Base-by-base conservation (phyloP, 176 grass and related monocot genomes). In the Microstegium vimineum region DNA sequence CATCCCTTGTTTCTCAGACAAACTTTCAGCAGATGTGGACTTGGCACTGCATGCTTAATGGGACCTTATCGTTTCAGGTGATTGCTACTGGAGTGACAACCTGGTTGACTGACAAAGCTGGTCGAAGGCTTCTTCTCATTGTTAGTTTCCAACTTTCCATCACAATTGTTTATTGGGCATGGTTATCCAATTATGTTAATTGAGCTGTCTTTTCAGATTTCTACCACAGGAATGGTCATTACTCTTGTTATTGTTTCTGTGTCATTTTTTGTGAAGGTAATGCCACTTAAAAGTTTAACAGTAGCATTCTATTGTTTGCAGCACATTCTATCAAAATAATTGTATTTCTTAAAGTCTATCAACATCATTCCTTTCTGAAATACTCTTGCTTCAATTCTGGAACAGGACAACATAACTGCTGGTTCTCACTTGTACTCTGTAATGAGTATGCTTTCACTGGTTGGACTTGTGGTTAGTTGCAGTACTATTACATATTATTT, bases 41-140 rank as follows among this genome's bases (percentile, higher is more conserved):
- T 76, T 85, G 15, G 6, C 75, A 70, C 75, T 63, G 10, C 49
- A 25, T 72, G 72, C 57, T 66, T 46, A 66, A 83, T 62, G 12
- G 28, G 38, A 90, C 60, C 17, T 86, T 28, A 31, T 28, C 66
- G 27, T 61, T 79, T 73, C 85, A 95, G 96, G 91, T 99, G 56
- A 40, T 99, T 83, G 96, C 87, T 76, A 95, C 96, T 83, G 89
- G 91, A 81, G 31, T 99, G 32, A 95, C 96, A 59, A 99, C 96
- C 62, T 99, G 91, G 93, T 87, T 99, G 78, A 88, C 88, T 77
- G 96, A 99, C 76, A 95, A 82, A 99, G 93, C 96, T 85, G 96
- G 96, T 45, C 87, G 96, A 85, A 79, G 96, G 83, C 60, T 95
- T 82, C 93, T 99, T 85, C 96, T 99, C 85, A 95, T 98, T 90